These are phyloP conservation scores for Mucor velutinosus DNA, from an alignment of 371 early-diverging fungal species.

Conservation along the genomic window DNA sequence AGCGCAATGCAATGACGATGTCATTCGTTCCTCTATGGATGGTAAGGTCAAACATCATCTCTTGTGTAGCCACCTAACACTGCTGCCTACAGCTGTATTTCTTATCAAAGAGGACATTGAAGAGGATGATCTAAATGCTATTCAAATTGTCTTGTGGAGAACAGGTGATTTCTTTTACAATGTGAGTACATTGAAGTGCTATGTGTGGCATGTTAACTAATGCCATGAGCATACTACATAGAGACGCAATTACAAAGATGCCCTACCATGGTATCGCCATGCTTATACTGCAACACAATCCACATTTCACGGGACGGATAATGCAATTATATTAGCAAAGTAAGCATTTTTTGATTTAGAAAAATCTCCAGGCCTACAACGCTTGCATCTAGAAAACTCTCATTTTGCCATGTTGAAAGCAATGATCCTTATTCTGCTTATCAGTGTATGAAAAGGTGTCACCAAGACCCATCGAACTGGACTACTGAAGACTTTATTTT, in stretches of 20 bases:
- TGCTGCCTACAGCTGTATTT: conserved; percentile 5
- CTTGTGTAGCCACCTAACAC: background rate
- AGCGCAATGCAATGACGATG: background rate
- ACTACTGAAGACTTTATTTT: background rate
- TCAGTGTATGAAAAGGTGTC: conserved; percentile 1
- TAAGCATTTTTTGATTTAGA: too few species aligned
- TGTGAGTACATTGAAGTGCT: background rate
- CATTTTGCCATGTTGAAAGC: background rate
- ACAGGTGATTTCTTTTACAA: conserved; percentile 13
- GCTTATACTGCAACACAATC: background rate
- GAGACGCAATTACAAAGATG: background rate
- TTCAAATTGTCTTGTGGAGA: conserved; percentile 24
- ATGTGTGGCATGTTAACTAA: background rate
- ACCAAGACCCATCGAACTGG: background rate
- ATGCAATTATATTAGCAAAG: conserved; percentile 1
- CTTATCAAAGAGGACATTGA: conserved; percentile 9
- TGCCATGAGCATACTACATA: background rate
- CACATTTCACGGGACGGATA: background rate
- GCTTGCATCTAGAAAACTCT: background rate
- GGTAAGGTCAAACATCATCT: background rate
- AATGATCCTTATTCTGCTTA: background rate
- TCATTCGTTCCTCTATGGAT: conserved; percentile 9
- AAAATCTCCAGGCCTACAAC: too few species aligned
- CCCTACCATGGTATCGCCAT: conserved; percentile 9
- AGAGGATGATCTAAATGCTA: background rate